phyloP scores from a whole-genome alignment of 2,329 filamentous ascomycete genomes.

The Cercospora janseana region DNA sequence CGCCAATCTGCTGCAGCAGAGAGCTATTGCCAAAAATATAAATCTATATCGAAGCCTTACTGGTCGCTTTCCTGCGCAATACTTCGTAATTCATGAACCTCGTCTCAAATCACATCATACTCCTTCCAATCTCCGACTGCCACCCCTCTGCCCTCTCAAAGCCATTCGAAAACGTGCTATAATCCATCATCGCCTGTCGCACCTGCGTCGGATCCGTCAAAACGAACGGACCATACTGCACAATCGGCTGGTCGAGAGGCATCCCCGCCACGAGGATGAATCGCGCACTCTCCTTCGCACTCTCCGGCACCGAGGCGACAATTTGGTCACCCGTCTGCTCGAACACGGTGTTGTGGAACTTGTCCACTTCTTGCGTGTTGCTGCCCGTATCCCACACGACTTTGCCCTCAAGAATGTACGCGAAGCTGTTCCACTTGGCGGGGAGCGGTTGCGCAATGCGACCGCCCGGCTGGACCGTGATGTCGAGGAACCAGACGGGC shows the following conservation, averaged over 20 bases:
- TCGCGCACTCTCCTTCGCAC: conserved; percentile 58
- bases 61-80: no score
- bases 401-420: conserved; percentile 76
- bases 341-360: conserved; percentile 89
- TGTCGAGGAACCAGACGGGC: conserved; percentile 91
- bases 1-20: no score
- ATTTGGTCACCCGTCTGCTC: conserved; percentile 74
- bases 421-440: conserved; percentile 82
- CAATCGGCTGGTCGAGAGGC: conserved; percentile 74
- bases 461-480: conserved; percentile 76
- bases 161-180: conserved; percentile 68
- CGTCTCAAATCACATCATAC: conserved; percentile 59
- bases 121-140: conserved; percentile 83
- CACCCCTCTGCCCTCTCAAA: conserved; percentile 78
- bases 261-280: conserved; percentile 75
- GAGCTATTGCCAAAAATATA: no score
- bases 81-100: no score
- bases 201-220: conserved; percentile 69
- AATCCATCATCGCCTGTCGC: conserved; percentile 73
- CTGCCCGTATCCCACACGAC: conserved; percentile 60
- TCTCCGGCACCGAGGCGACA: conserved; percentile 65
- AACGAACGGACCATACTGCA: conserved; percentile 87
- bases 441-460: conserved; percentile 73
- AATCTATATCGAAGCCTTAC: no score
- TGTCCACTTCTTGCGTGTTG: conserved; percentile 54